These are phyloP conservation scores for Fusarium agapanthi DNA, from an alignment of 2,329 filamentous ascomycete species.

Conservation along the genomic window DNA sequence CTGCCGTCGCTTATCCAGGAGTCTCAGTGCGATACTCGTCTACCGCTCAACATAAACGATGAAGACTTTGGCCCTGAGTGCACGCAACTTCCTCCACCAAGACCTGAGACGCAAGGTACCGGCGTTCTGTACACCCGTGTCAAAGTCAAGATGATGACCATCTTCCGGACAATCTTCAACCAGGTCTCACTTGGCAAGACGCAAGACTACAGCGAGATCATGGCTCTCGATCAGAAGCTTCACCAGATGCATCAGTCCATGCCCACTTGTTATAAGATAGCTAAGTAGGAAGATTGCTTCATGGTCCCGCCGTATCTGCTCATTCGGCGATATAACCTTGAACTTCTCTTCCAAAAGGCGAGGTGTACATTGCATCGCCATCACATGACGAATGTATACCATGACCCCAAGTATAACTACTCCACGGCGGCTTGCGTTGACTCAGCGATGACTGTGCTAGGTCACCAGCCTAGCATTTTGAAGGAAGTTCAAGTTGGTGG, in stretches of 20 bases:
- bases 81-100: constrained; percentile 6
- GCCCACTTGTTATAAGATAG: constrained; percentile 15
- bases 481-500: constrained; percentile 30
- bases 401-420: constrained; percentile 21
- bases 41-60: constrained; percentile 19
- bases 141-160: constrained; percentile 14
- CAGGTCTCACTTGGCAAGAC: constrained; percentile 23
- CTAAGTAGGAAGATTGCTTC: constrained; percentile 22
- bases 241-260: constrained; percentile 10
- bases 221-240: constrained; percentile 23
- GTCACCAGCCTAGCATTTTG: constrained; percentile 20
- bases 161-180: constrained; percentile 31
- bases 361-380: constrained; percentile 29
- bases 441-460: constrained; percentile 18
- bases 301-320: constrained; percentile 17
- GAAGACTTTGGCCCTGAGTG: constrained; percentile 24
- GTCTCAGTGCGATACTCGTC: constrained; percentile 17
- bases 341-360: constrained; percentile 22
- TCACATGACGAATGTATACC: constrained; percentile 26
- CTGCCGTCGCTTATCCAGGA: constrained; percentile 25
- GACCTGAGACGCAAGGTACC: constrained; percentile 6
- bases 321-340: constrained; percentile 27
- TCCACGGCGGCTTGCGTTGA: constrained; percentile 18
- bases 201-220: constrained; percentile 27
- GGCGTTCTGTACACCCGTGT: constrained; percentile 20